Conservation (phyloP, 2,329 filamentous ascomycete genomes). For the Aspergillus candidus region DNA sequence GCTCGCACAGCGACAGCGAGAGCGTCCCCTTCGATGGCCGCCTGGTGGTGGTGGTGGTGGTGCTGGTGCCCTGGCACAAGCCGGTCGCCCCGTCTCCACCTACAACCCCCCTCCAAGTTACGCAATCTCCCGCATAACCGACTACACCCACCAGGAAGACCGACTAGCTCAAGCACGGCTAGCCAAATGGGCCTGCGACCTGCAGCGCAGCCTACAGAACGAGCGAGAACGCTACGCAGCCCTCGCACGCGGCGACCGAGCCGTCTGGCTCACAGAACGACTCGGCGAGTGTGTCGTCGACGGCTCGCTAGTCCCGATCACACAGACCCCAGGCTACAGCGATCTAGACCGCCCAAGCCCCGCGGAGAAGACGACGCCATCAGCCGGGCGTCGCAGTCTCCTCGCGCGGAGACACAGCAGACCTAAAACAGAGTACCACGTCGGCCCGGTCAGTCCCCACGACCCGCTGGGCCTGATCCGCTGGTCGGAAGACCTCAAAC, state of each 20-base stretch:
- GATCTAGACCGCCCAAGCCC: constrained; percentile 15
- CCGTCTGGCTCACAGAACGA: constrained; percentile 62
- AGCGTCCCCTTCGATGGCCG: constrained; percentile 12
- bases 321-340: constrained; percentile 29
- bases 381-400: constrained; percentile 9
- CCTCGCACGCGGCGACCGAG: constrained; percentile 56
- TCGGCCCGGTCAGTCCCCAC: constrained; percentile 46
- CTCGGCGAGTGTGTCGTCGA: constrained; percentile 63
- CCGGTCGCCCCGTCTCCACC: no score
- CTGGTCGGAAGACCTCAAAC: constrained; percentile 60
- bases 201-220: constrained; percentile 68
- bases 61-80: no score
- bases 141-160: constrained; percentile 56
- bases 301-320: constrained; percentile 54
- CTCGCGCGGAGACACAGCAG: constrained; percentile 21
- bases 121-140: constrained; percentile 55
- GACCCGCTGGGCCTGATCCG: constrained; percentile 76
- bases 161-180: constrained; percentile 62
- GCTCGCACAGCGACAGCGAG: constrained; percentile 63
- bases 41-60: no score
- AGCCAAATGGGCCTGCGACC: constrained; percentile 73
- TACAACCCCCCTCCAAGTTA: constrained; percentile 42
- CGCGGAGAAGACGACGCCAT: constrained; percentile 17
- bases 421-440: constrained; percentile 28
- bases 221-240: constrained; percentile 65